These are phyloP conservation scores for Camellia sinensis DNA, from an alignment of 148 eudicot species.

Conservation along the genomic window DNA sequence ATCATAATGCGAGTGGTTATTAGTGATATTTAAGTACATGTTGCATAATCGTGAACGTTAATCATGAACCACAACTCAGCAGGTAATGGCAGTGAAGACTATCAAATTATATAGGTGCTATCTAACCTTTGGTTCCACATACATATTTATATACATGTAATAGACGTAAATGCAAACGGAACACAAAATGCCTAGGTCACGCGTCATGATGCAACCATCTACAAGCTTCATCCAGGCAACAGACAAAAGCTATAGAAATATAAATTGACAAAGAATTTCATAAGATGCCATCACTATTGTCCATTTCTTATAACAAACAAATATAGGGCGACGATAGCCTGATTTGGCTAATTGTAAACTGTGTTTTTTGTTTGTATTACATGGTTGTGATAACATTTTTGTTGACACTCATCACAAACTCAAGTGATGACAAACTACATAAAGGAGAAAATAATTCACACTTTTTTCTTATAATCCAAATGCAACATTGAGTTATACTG, in stretches of 20 bases:
- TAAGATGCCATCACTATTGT: background rate
- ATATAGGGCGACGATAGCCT: background rate
- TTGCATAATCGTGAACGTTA: background rate
- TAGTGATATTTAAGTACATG: background rate
- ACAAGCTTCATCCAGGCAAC: background rate
- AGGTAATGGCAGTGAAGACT: background rate
- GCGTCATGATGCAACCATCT: background rate
- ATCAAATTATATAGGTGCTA: background rate
- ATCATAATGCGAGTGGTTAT: background rate
- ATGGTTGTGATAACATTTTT: background rate
- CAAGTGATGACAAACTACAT: background rate
- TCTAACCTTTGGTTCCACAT: background rate
- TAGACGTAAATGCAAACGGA: background rate
- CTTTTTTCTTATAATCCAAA: background rate
- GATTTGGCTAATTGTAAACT: background rate
- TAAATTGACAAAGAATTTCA: background rate
- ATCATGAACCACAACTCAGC: constrained; percentile 4
- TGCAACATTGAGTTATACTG: background rate
- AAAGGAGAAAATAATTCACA: constrained; percentile 1
- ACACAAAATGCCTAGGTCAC: background rate
- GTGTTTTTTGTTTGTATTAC: background rate
- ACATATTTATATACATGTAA: background rate
- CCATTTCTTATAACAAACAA: constrained; percentile 1
- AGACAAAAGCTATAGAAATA: background rate
- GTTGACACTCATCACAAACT: background rate